Percentiles rank a stretch among this genome's conserved stretches.
These are phyloP conservation scores for Biscogniauxia mediterranea DNA, from an alignment of 2,329 filamentous ascomycete genomes.

Conservation along the genomic window DNA sequence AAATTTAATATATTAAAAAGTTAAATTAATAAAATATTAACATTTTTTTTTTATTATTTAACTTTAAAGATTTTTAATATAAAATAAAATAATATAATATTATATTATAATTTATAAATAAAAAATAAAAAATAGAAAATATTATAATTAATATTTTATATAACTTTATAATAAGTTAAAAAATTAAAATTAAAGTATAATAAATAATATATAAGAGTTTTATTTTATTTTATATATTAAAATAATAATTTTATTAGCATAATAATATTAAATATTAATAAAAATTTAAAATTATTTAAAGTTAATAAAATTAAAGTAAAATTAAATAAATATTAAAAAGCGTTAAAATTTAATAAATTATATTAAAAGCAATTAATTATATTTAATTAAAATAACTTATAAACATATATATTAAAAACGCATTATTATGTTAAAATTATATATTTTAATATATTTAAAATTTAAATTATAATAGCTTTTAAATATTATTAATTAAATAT, in stretches of 20 bases:
- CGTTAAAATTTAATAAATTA: neutral
- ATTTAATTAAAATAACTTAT: no score
- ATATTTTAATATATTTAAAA: neutral
- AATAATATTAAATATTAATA: neutral
- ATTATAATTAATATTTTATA: no score
- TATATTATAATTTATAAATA: no score
- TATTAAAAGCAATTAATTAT: neutral
- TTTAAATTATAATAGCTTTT: neutral
- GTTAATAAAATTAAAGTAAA: neutral
- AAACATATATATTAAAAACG: neutral
- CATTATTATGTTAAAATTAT: neutral
- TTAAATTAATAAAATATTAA: neutral
- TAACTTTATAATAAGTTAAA: no score
- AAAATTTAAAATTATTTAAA: neutral
- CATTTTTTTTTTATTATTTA: neutral
- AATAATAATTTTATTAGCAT: no score
- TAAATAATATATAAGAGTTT: no score
- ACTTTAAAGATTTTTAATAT: neutral
- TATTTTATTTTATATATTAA: neutral
- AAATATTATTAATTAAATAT: neutral
- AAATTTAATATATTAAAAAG: neutral
- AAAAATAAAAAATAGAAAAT: no score
- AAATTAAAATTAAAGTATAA: no score
- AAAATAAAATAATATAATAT: no score
- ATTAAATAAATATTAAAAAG: slow-evolving; percentile 1